Percentiles rank a stretch among this genome's conserved stretches.
Evolutionary conservation across 176 grass and related monocot species (phyloP).

Genomic region (Oryza officinalis): DNA sequence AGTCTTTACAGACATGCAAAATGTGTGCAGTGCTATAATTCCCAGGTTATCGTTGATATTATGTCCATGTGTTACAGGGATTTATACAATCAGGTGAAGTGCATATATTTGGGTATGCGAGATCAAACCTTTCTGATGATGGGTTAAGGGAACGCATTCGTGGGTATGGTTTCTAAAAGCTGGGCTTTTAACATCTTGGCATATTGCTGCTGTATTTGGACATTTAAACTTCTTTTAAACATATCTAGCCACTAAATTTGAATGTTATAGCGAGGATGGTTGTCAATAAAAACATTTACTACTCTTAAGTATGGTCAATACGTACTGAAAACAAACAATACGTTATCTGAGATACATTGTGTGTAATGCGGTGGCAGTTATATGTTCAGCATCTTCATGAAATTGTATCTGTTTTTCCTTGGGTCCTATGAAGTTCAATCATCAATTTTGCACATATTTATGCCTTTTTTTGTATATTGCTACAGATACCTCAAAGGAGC

Average conservation of each 20-base stretch:
- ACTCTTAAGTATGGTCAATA: background rate
- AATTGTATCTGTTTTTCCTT: conserved; percentile 2
- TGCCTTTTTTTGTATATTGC: conserved; percentile 6
- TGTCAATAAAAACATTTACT: conserved; percentile 15
- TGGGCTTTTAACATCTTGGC: conserved; percentile 9
- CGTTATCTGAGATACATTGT: conserved; percentile 21
- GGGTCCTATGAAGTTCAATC: conserved; percentile 18
- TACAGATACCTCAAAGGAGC: conserved; percentile 82
- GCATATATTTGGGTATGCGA: conserved; percentile 93
- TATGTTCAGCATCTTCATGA: conserved; percentile 10
- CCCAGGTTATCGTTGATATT: background rate
- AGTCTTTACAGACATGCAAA: conserved; percentile 1
- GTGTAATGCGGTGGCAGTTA: background rate
- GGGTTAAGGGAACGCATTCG: conserved; percentile 78
- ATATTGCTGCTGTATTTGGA: conserved; percentile 13
- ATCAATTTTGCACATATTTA: conserved; percentile 21
- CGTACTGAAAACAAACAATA: conserved; percentile 24
- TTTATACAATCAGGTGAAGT: conserved; percentile 81
- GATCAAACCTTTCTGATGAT: conserved; percentile 91
- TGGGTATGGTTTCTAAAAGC: conserved; percentile 58
- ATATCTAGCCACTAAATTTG: conserved; percentile 20
- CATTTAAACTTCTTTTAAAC: conserved; percentile 10
- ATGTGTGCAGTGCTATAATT: background rate
- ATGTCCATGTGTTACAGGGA: conserved; percentile 49
- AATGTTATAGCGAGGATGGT: background rate